phyloP scores from a whole-genome alignment of 1,284 basidiomycete species.

The Ustilago nuda region DNA sequence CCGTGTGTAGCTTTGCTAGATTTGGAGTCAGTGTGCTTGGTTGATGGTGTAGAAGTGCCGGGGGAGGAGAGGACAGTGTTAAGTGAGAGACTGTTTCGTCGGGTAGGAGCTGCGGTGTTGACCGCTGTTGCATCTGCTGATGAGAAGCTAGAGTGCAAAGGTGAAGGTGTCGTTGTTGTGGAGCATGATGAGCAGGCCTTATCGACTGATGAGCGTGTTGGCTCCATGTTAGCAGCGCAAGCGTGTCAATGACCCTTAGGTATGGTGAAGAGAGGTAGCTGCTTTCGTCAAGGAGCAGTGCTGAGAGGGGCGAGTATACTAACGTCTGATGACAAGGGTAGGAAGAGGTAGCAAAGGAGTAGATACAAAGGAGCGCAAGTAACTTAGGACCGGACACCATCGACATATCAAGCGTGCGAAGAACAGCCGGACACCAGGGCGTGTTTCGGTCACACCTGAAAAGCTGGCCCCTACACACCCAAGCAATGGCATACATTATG shows the following conservation, averaged over 20 bases:
- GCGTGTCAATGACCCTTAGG: neutral
- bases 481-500: neutral
- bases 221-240: conserved; percentile 6
- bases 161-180: conserved; percentile 15
- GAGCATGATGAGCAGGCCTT: conserved; percentile 23
- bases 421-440: neutral
- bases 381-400: neutral
- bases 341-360: neutral
- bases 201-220: conserved; percentile 20
- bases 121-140: conserved; percentile 48
- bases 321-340: neutral
- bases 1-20: conserved; percentile 1
- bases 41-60: neutral
- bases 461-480: conserved; percentile 1
- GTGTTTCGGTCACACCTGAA: conserved; percentile 17
- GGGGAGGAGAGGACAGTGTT: conserved; percentile 1
- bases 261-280: neutral
- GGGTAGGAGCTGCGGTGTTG: conserved; percentile 44
- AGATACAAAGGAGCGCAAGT: neutral
- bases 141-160: conserved; percentile 25
- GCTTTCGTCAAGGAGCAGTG: neutral
- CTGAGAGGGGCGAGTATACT: neutral
- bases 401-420: neutral
- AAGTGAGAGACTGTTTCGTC: conserved; percentile 42
- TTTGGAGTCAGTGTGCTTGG: conserved; percentile 5